Evolutionary conservation across 352 stramenopile species (phyloP), one percentile per base, ranked within the genome.

Genomic region (Globisporangium cylindrosporum): DNA sequence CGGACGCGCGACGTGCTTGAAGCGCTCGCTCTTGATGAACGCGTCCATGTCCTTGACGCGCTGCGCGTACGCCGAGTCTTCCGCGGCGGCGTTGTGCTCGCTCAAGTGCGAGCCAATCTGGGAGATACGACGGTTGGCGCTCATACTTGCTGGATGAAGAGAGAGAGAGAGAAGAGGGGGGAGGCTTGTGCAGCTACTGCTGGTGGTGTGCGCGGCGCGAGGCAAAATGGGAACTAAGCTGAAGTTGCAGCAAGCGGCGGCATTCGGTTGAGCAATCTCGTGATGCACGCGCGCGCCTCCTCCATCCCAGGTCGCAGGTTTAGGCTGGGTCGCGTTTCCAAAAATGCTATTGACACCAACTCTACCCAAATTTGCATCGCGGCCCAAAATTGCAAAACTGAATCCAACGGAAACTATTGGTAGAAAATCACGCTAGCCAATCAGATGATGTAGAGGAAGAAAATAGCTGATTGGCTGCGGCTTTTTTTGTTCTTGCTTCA

Each of bases 1-100:
- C 58, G 85, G 88, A 25, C 88, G 88, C 67, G 83, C 90, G 18
- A 92, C 83, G 71, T 93, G 76, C 71, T 91, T 70, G 76, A 95
- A 96, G 68, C 89, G 87, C 38, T 88, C 77, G 71, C 81, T 75
- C 63, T 76, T 77, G 48, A 94, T 69, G 73, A 94, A 95, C 64
- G 82, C 83, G 59, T 81, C 70, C 62, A 84, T 83, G 64, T 91
- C 84, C 76, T 94, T 81, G 20, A 95, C 73, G 66, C 89, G 89
- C 67, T 90, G 80, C 56, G 73, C 70, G 62, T 79, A 89, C 49
- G 71, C 69, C 46, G 64, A 81, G 59, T 96, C 89, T 76, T 96
- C 89, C 34, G 77, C 71, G 59, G 68, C 73, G 59, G 72, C 69
- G 61, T 82, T 78, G 71, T 86, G 75, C 58, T 83, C 78, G 70